Evolutionary conservation across 129 eudicot species (phyloP), one percentile per base, ranked within the genome.

Genomic region (Deinandra increscens): DNA sequence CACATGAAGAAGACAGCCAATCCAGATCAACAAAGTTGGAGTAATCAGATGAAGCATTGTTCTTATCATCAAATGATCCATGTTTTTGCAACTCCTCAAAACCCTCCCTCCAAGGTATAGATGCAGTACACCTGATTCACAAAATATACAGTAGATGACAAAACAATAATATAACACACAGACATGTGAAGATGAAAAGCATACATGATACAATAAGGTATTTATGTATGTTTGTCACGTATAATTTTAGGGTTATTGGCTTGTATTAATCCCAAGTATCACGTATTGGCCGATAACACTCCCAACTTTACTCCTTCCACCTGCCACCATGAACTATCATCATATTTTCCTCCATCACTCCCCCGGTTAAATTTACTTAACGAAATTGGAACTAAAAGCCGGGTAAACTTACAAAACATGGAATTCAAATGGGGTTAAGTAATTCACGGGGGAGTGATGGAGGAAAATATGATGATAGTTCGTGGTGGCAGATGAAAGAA

Each of bases 11-110:
- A 77, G 97, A 90, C 39, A 90, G 84, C 95, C 91, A 85, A 59
- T 87, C 95, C 41, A 90, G 79, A 81, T 90, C 91, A 41, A 90
- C 85, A 75, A 90, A 90, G 82, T 90, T 90, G 63, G 97, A 90
- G 80, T 74, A 79, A 65, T 90, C 97, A 67, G 70, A 31, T 54
- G 85, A 64, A 51, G 85, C 86, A 9, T 73, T 73, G 20, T 78
- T 77, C 68, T 83, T 80, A 66, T 80, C 73, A 55, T 82, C 95
- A 74, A 80, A 73, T 36, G 19, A 64, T 68, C 81, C 68, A 7
- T 84, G 90, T 61, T 84, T 79, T 71, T 79, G 84, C 69, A 79
- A 68, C 69, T 86, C 87, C 6, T 72, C 78, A 75, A 73, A 84
- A 75, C 79, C 70, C 81, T 75, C 83, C 75, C 78, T 80, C 7